phyloP scores from a whole-genome alignment of 2,329 filamentous ascomycete genomes.

The Chaetomiaceae sp. region DNA sequence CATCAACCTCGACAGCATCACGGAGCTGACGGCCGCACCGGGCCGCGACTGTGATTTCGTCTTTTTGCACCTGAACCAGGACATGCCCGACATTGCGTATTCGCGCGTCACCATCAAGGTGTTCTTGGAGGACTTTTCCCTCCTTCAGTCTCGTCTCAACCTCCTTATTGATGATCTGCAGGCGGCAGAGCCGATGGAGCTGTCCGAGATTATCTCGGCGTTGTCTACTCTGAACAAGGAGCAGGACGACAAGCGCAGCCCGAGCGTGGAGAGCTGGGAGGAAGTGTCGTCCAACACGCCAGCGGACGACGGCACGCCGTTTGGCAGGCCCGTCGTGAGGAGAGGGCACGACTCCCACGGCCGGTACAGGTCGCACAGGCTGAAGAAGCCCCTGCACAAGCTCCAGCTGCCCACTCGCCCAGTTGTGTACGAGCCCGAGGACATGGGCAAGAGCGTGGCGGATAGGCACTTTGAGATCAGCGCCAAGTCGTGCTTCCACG shows the following conservation, averaged over 20 bases:
- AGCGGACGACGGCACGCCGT: conserved; percentile 52
- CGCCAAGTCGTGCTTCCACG: conserved; percentile 90
- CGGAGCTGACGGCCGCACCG: conserved; percentile 83
- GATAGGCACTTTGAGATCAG: conserved; percentile 86
- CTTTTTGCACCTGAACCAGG: conserved; percentile 69
- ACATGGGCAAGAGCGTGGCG: conserved; percentile 68
- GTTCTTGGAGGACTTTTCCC: conserved; percentile 79
- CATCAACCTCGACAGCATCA: conserved; percentile 69
- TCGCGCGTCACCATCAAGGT: conserved; percentile 83
- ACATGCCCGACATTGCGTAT: conserved; percentile 57
- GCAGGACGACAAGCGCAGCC: conserved; percentile 56
- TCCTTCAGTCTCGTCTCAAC: conserved; percentile 80
- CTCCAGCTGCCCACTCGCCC: conserved; percentile 78
- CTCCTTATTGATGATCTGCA: conserved; percentile 77
- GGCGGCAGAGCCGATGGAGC: conserved; percentile 61
- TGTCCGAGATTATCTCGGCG: conserved; percentile 65
- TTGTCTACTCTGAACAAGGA: conserved; percentile 71
- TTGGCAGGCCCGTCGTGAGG: conserved; percentile 36
- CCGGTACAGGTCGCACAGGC: conserved; percentile 32
- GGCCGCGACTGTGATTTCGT: conserved; percentile 92
- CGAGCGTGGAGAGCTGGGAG: conserved; percentile 87
- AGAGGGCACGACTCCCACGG: conserved; percentile 33
- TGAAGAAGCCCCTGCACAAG: conserved; percentile 51
- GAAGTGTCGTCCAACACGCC: conserved; percentile 61
- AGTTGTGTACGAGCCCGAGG: conserved; percentile 77